Evolutionary conservation across 108 stramenopile species (phyloP), one percentile per base, ranked within the genome.

Genomic region (Nitzschia palea): DNA sequence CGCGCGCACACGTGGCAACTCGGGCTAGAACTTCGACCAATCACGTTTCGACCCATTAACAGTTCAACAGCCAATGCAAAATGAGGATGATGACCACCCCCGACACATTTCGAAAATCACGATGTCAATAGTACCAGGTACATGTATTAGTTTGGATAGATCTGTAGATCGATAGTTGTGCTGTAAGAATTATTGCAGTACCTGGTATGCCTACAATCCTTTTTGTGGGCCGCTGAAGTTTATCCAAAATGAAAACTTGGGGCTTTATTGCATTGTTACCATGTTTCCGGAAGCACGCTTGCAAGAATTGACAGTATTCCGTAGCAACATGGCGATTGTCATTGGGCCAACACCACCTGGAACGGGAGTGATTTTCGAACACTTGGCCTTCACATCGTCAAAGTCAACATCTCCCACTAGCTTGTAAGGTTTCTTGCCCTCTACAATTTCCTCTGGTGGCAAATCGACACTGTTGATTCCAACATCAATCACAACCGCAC

Each of bases 321-420:
- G 68, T 58, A 98, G 64, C 40, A 99, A 74, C 97, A 98, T 98
- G 43, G 99, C 98, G 78, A 99, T 98, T 0, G 97, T 98, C 97
- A 99, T 98, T 23, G 99, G 99, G n/a, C 99, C 99, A 2, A 99
- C 98, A 26, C 98, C 99, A 23, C 99, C 99, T 4, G 99, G 99
- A 29, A 99, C 99, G 1, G 98, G 99, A 14, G 98, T 98, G 47
- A 99, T 96, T 78, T 83, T 88, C 35, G 80, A 72, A 30, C 87
- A 88, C 31, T 95, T 86, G 55, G 73, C 70, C 59, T 73, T 73
- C 25, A 67, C 87, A 32, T 65, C 86, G 1, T 74, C 85, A 75
- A 89, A 98, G 76, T 96, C 82, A 6, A 97, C 97, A 78, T 98
- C 97, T 4, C 98, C 98, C 48, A 99, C 98, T 55, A 99, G 66